Evolutionary conservation across 192 early-diverging fungal species (phyloP), one percentile per base, ranked within the genome.

Genomic region (Pilobolus umbonatus): DNA sequence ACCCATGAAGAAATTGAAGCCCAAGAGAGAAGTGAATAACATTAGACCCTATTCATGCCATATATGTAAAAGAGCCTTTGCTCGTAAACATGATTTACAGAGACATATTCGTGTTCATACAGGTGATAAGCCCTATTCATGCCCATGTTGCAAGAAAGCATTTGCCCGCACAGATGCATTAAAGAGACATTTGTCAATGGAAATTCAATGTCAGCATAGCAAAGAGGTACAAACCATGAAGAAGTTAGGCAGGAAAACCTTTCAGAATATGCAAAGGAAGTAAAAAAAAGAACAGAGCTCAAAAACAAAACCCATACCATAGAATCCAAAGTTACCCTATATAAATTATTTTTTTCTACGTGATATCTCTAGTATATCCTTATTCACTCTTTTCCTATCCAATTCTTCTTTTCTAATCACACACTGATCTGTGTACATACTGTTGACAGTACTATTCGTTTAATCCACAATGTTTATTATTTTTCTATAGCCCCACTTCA

Each of bases 151-250:
- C 67, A 57, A 75, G 35, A 75, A 81, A 31, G 77, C 80, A 2
- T 93, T 91, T 80, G 80, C 84, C 4, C 74, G 90, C 17, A 87
- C 85, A 8, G 88, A 92, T 74, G 90, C 90, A 11, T 66, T 89
- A 21, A 75, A 82, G 56, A 72, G 90, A 11, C 89, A 91, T 52
- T 75, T 81, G 29, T 69, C 73, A 24, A 65, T 77, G 29, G 81
- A 85, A 67, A 81, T 79, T 30, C 50, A 57, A 5, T 85, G 83
- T 63, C 48, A 74, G 21, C 25, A 56, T 15, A 69, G 60, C 26
- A 53, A 49, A 12, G 58, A 72, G 31, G 70, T 67, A 24, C 57
- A 64, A 42, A 60, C 56, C 22, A 49, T 60, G 45, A 53, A 53
- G 10, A 32, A 53, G 25, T 35, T 19, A 5, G 51, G 51, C 7